phyloP scores from a whole-genome alignment of 148 eudicot species.

The Arctostaphylos glauca region DNA sequence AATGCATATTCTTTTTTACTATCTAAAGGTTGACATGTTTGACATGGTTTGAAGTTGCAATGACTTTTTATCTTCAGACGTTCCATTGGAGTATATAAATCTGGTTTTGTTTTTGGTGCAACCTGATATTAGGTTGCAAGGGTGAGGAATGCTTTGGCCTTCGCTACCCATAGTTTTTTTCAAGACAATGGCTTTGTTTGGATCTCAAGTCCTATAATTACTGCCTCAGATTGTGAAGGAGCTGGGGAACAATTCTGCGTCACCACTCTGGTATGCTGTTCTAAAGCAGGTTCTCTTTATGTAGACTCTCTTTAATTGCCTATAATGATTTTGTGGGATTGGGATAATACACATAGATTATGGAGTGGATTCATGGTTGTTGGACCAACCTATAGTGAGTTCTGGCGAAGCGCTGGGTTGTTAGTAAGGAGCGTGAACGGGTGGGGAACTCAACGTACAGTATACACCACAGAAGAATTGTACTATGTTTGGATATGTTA shows the following conservation, averaged over 20 bases:
- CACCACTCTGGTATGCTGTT: slow-evolving; percentile 83
- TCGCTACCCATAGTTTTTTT: slow-evolving; percentile 91
- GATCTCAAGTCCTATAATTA: slow-evolving; percentile 95
- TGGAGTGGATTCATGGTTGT: not conserved
- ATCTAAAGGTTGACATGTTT: not conserved
- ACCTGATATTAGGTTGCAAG: slow-evolving; percentile 77
- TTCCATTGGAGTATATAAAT: slow-evolving; percentile 10
- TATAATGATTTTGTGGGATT: not conserved
- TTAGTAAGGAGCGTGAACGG: no score
- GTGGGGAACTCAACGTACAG: not conserved
- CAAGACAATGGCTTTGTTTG: slow-evolving; percentile 99
- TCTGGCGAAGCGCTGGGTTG: no score
- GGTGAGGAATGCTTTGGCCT: slow-evolving; percentile 94
- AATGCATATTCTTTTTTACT: not conserved
- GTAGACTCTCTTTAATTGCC: not conserved
- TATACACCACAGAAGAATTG: not conserved
- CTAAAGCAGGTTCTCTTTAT: slow-evolving; percentile 4
- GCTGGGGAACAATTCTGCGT: slow-evolving; percentile 99
- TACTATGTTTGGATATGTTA: not conserved
- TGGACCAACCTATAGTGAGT: no score
- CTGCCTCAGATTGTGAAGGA: slow-evolving; percentile 99
- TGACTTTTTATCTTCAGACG: not conserved
- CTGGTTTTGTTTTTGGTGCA: slow-evolving; percentile 23
- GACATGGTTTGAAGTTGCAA: not conserved
- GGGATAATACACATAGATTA: not conserved